Evolutionary conservation across 148 eudicot genomes (phyloP), one percentile per base, ranked within the genome.

Genomic region (Persicaria maculosa): DNA sequence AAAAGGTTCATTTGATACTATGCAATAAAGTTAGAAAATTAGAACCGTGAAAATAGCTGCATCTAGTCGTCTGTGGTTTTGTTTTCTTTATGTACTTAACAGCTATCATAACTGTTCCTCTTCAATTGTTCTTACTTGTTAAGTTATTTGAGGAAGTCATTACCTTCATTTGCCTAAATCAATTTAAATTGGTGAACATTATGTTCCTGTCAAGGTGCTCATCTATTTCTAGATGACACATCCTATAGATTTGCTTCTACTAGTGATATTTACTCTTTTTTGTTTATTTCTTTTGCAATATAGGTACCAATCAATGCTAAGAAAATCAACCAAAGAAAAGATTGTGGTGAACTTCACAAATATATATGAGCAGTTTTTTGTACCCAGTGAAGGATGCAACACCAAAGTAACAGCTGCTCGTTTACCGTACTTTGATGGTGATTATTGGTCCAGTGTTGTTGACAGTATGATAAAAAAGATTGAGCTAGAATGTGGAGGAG

Each of bases 391-490:
- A 67, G 86, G 82, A 74, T 54, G 74, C 72, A 88, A 79, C 68
- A 76, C 78, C 77, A 91, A 88, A 80, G 85, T 91, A 70, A 91
- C 94, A 36, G 89, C 90, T 50, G 92, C 95, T 58, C 91, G 89
- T 76, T 81, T 93, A 76, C 98, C 98, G 61, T 93, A 89, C 82
- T 90, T 93, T 82, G 97, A 93, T 67, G 98, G 97, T 58, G 92
- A 85, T 79, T 93, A 88, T 76, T 93, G 94, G 97, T 84, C 94
- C 54, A 73, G 80, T 80, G 87, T 85, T 83, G 89, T 86, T 76
- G 89, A 88, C 72, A 80, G 76, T 53, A 80, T 89, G 82, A 81
- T 85, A 14, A 81, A 74, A 50, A 84, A 84, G 10, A 86, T 89
- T 52, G 90, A 86, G 64, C 77, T 77, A 71, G 89, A 84, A 74